Base-by-base conservation (phyloP, 129 eudicot species). In the Tanacetum coccineum region DNA sequence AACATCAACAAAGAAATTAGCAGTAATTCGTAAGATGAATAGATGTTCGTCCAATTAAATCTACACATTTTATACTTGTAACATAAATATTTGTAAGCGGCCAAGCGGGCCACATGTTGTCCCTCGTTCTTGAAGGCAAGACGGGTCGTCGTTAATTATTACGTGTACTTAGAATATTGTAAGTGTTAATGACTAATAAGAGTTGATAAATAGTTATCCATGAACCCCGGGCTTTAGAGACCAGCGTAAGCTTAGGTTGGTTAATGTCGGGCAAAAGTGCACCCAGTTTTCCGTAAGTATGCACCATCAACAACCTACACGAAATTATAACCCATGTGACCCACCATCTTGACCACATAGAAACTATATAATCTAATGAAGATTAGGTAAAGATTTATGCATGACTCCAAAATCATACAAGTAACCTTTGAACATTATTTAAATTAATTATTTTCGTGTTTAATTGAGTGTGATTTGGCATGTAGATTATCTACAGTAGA, bases 301-400 rank as follows among this genome's bases (percentile, higher is more conserved):
- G 74, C 74, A 75, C 70, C 80, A 75, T 75, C 70, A 68, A 75
- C 80, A 64, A 75, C 80, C 74, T 69, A 68, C 79, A 74, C 47
- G 54, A 32, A 54, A n/a, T 52, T 51, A 14, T 46, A 68, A 60
- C 47, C 48, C 66, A 60, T 60, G 66, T 60, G 65, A 6, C 65
- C 66, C 66, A 60, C 26, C 66, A 13, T 36, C 36, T 59, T 60
- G 66, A 60, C 66, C 47, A 14, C 66, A n/a, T 36, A 60, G 26
- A 60, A 60, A 21, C n/a, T 60, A 60, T 60, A 60, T 13, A 14
- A 59, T 21, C 42, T 20, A 30, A n/a, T 30, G 45, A 59, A 60
- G 66, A 36, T 36, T 32, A 30, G 66, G 66, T 60, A 25, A 3
- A 21, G 17, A 20, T 54, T 54, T 19, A 54, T 54, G 30, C 17